Base-by-base conservation (phyloP, 257 asterid species). In the Salvia splendens region DNA sequence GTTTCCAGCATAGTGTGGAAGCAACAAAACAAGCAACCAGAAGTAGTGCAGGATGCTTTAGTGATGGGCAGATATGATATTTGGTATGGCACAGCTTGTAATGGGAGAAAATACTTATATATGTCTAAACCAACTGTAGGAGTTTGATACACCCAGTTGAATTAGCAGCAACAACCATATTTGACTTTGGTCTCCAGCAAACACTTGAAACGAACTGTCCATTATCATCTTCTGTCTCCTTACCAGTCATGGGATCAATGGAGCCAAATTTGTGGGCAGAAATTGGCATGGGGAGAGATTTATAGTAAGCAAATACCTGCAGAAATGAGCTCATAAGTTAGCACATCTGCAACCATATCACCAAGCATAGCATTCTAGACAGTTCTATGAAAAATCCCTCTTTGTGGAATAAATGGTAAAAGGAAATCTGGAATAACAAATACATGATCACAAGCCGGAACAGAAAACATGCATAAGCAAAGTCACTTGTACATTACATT, bases 191-290 rank as follows among this genome's bases (percentile, higher is more conserved):
- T 83, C 98, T 89, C 96, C 95, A 92, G 72, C 98, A 92, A 65
- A 92, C 98, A 56, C 92, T 89, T 3, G 98, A 89, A 74, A 91
- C 95, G 59, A 92, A 92, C 75, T 83, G 97, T 41, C 91, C 97
- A 36, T 85, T 89, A 75, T 83, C 95, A 20, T 84, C 88, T 68
- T 86, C 91, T 2, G 89, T 84, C 72, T 87, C 96, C 77, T 77
- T 87, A 24, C 95, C 97, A 69, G 97, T 83, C 71, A 85, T 80
- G 64, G 89, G 85, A 83, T 92, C 96, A 40, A 86, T 79, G 53
- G 96, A 86, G 58, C 98, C 97, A 55, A 92, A 89, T 81, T 87
- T 89, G 76, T 85, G 76, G 67, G 97, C 70, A 48, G 95, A 81
- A 51, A 92, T 81, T 32, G 98, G 98, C 95, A 91, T 85, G 45